Evolutionary conservation across 495 filamentous ascomycete genomes (phyloP).

Genomic region (Tirmania nivea): DNA sequence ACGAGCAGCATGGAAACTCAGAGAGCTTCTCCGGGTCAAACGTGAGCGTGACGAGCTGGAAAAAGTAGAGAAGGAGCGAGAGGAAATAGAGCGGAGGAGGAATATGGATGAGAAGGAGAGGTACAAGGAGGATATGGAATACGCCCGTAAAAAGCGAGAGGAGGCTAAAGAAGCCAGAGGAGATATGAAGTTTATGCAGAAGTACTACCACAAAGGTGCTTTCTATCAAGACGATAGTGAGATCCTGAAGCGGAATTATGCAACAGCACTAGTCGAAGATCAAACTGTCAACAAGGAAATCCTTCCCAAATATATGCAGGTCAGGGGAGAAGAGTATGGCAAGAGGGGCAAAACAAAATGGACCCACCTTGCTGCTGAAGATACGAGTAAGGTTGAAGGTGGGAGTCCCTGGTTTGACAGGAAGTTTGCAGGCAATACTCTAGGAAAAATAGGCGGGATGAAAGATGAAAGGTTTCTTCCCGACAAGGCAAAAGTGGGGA

Average conservation of each 20-base stretch:
- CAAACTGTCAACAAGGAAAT: slow-evolving; percentile 58
- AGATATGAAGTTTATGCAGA: slow-evolving; percentile 80
- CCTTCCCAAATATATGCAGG: slow-evolving; percentile 79
- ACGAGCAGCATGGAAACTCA: slow-evolving; percentile 77
- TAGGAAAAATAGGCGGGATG: slow-evolving; percentile 26
- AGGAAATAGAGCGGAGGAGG: slow-evolving; percentile 71
- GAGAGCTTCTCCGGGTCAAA: slow-evolving; percentile 72
- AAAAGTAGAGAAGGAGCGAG: slow-evolving; percentile 57
- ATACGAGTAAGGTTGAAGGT: slow-evolving; percentile 73
- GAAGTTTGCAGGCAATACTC: slow-evolving; percentile 11
- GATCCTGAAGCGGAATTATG: slow-evolving; percentile 45
- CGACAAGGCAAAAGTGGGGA: slow-evolving; percentile 24
- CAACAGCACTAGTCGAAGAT: slow-evolving; percentile 49
- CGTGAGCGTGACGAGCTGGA: slow-evolving; percentile 73
- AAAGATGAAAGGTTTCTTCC: slow-evolving; percentile 51
- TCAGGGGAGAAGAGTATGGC: slow-evolving; percentile 82
- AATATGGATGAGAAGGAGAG: slow-evolving; percentile 76
- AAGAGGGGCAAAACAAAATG: slow-evolving; percentile 84
- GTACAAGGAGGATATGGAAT: slow-evolving; percentile 63
- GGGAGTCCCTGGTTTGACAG: slow-evolving; percentile 24
- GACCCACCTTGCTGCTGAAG: slow-evolving; percentile 69
- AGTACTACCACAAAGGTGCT: slow-evolving; percentile 90
- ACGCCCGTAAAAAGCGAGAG: slow-evolving; percentile 55
- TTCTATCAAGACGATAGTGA: slow-evolving; percentile 73
- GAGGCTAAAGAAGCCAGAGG: slow-evolving; percentile 62